Base-by-base conservation (phyloP, 1,284 basidiomycete genomes). In the Ceratorhiza oryzae-sativae region DNA sequence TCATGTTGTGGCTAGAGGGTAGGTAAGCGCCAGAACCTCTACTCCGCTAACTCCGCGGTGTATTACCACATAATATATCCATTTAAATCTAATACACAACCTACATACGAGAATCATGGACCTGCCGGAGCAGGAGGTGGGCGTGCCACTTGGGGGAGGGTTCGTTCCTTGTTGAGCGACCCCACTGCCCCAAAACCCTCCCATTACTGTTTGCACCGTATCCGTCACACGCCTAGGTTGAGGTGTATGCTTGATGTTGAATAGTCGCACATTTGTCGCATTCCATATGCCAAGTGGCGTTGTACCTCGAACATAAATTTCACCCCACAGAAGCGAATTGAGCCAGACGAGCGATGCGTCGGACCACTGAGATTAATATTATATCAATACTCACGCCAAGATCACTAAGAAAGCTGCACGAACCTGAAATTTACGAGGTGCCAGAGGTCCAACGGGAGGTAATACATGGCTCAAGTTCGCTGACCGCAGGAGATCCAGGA, bases 301-400 rank as follows among this genome's bases (percentile, higher is more conserved):
- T 86, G 95, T 90, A 8, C 89, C 90, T 46, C 89, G 89, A n/a
- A 97, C 90, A 78, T 95, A 97, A 25, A 95, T 87, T 78, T 95
- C 93, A 51, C 95, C 95, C 94, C 95, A 97, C 41, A 95, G 88
- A 63, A 97, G 81, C 0, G 91, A 93, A 9, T 93, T 93, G 56
- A 96, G 84, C 95, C 95, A 97, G 12, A 95, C 86, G 70, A 90
- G 85, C 3, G 93, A 94, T 2, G 93, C 90, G 75, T 94, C 90
- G 3, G 93, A 91, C 94, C 94, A 97, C 92, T 94, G 72, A 13
- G 48, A 39, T 32, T 9, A 20, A 62, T 6, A 49, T 2, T 15
- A 45, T 20, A 23, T 72, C 36, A 51, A 36, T 15, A 18, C 49
- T 20, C 1, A 71, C 51, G 18, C 36, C 36, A 55, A 6, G 20